phyloP scores from a whole-genome alignment of 495 filamentous ascomycete genomes.

The Penicillium silybi region DNA sequence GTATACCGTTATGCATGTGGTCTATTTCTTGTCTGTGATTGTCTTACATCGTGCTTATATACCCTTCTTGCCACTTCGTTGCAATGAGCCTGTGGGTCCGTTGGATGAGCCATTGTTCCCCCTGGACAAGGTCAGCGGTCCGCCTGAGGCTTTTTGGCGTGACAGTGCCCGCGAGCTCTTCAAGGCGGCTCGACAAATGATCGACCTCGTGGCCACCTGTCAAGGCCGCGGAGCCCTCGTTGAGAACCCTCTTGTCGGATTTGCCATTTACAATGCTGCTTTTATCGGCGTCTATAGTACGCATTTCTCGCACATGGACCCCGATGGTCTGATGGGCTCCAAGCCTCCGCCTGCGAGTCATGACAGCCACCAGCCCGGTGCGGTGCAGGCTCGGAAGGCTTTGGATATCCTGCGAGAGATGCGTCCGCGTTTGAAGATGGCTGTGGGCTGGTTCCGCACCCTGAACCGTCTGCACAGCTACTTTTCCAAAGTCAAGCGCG shows the following conservation, averaged over 20 bases:
- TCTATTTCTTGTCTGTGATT: slow-evolving; percentile 71
- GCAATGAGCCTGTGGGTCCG: slow-evolving; percentile 64
- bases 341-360: slow-evolving; percentile 21
- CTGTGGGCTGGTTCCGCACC: slow-evolving; percentile 65
- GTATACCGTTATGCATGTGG: slow-evolving; percentile 75
- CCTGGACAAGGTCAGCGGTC: slow-evolving; percentile 43
- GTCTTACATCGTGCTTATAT: slow-evolving; percentile 79
- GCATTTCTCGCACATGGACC: slow-evolving; percentile 78
- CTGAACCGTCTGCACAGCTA: slow-evolving; percentile 65
- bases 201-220: slow-evolving; percentile 71
- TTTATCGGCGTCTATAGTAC: slow-evolving; percentile 66
- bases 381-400: slow-evolving; percentile 45
- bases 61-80: slow-evolving; percentile 74
- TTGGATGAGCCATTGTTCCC: slow-evolving; percentile 67
- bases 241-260: slow-evolving; percentile 76
- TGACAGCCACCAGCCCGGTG: slow-evolving; percentile 29
- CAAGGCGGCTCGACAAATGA: slow-evolving; percentile 66
- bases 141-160: slow-evolving; percentile 64
- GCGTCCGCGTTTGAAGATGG: slow-evolving; percentile 65
- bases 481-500: slow-evolving; percentile 59
- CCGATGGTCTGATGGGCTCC: slow-evolving; percentile 52
- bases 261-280: slow-evolving; percentile 77
- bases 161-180: slow-evolving; percentile 71
- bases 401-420: slow-evolving; percentile 58
- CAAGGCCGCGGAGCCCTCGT: slow-evolving; percentile 66